phyloP scores from a whole-genome alignment of 306 rosid genomes.

The Corylus avellana region DNA sequence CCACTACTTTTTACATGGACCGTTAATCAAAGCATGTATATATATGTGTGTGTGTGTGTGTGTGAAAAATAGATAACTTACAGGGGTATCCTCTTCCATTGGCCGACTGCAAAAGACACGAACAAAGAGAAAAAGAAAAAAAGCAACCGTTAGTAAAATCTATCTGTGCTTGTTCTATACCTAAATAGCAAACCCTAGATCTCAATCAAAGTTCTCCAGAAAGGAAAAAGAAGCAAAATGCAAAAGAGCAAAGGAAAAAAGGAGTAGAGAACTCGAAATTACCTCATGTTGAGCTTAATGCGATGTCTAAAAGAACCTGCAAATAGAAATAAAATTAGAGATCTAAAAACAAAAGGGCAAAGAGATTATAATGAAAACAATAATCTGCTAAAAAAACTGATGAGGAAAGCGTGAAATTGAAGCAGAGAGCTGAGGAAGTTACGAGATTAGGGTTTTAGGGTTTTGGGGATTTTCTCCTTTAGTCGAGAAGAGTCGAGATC shows the following conservation, averaged over 20 bases:
- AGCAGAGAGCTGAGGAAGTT: not conserved
- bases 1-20: not conserved
- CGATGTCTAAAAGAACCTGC: not conserved
- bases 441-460: conserved; percentile 1
- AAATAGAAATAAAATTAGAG: not conserved
- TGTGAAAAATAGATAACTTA: not conserved
- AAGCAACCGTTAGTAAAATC: not conserved
- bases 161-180: not conserved
- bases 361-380: not conserved
- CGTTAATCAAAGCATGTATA: no score
- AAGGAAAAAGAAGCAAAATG: not conserved
- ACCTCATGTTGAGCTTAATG: conserved; percentile 2
- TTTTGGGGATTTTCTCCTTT: not conserved
- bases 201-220: not conserved
- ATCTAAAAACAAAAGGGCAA: not conserved
- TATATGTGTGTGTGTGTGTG: no score
- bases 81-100: conserved; percentile 11
- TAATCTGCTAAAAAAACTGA: not conserved
- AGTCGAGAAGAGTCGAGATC: not conserved
- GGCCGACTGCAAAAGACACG: conserved; percentile 7
- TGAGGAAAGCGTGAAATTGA: not conserved
- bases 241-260: not conserved
- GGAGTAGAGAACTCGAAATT: not conserved
- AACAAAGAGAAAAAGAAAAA: not conserved
- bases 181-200: conserved; percentile 5